Percentiles rank a stretch among this genome's conserved stretches.
Evolutionary conservation across 768 basidiomycete species (phyloP).

Genomic region (Flagelloscypha sp.): DNA sequence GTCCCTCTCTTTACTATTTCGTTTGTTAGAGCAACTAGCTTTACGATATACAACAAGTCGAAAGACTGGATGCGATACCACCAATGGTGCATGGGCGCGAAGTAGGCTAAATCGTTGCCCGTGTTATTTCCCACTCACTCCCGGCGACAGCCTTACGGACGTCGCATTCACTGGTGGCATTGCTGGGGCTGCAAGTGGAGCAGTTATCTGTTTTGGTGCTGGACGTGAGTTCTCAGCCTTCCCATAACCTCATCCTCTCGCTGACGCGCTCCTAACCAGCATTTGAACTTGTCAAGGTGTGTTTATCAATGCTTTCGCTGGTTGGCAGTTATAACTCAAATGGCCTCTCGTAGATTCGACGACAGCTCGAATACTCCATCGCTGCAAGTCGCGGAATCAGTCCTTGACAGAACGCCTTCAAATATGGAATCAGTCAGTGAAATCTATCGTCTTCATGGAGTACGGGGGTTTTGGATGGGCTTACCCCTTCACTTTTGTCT

Average conservation of each 20-base stretch:
- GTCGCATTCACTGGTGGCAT: slow-evolving; percentile 73
- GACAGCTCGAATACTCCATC: slow-evolving; percentile 89
- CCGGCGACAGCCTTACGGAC: slow-evolving; percentile 53
- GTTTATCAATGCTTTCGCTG: slow-evolving; percentile 9
- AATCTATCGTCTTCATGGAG: slow-evolving; percentile 57
- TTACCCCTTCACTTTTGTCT: slow-evolving; percentile 80
- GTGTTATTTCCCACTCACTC: too few species aligned
- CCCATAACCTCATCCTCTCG: slow-evolving; percentile 5
- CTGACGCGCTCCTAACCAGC: slow-evolving; percentile 33
- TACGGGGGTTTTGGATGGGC: slow-evolving; percentile 70
- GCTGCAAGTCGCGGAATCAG: slow-evolving; percentile 69
- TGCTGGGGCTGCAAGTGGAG: slow-evolving; percentile 82
- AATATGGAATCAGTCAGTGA: slow-evolving; percentile 74
- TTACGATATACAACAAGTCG: slow-evolving; percentile 82
- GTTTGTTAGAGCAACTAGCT: slow-evolving; percentile 91
- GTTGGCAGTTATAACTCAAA: too few species aligned
- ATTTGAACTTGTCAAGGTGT: slow-evolving; percentile 92
- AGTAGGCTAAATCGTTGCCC: too few species aligned
- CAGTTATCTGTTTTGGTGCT: slow-evolving; percentile 82
- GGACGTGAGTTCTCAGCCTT: slow-evolving; percentile 55
- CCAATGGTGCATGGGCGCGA: too few species aligned
- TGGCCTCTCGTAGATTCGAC: slow-evolving; percentile 56
- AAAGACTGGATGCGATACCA: slow-evolving; percentile 64
- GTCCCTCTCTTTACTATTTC: slow-evolving; percentile 94
- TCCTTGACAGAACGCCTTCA: slow-evolving; percentile 67